Conservation (phyloP, 768 basidiomycete genomes). For the Panaeolus papilionaceus region DNA sequence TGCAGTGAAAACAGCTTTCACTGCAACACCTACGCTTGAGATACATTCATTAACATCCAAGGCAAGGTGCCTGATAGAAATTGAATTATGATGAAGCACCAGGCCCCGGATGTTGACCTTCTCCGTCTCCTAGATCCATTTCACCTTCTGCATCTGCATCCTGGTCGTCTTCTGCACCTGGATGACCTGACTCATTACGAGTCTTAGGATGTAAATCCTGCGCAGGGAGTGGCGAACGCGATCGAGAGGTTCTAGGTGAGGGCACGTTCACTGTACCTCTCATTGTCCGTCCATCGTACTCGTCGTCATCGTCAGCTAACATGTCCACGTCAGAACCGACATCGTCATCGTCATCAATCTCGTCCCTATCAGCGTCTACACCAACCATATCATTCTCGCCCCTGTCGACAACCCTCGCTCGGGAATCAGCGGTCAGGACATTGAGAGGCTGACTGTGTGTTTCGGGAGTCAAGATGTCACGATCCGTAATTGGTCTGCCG, state of each 20-base stretch:
- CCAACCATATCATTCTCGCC: background rate
- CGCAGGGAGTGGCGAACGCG: conserved; percentile 29
- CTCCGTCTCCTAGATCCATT: conserved; percentile 37
- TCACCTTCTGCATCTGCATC: conserved; percentile 42
- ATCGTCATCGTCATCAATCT: conserved; percentile 31
- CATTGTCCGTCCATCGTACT: conserved; percentile 21
- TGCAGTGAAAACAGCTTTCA: background rate
- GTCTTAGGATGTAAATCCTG: conserved; percentile 25
- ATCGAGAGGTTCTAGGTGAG: conserved; percentile 22
- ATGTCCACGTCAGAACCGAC: conserved; percentile 31
- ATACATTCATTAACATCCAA: background rate
- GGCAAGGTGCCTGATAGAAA: background rate
- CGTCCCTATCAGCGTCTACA: conserved; percentile 23
- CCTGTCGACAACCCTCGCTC: background rate
- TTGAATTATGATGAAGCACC: conserved; percentile 18
- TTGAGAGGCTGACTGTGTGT: background rate
- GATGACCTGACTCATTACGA: conserved; percentile 10
- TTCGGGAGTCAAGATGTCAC: background rate
- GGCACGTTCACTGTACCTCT: conserved; percentile 13
- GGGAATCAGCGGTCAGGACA: background rate
- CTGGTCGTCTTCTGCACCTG: conserved; percentile 26
- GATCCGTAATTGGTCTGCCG: background rate
- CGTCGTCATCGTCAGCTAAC: conserved; percentile 26
- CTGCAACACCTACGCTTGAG: background rate
- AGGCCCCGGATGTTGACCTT: conserved; percentile 20